Conservation (phyloP, 164 flowering plant species). For the Sedum album region DNA sequence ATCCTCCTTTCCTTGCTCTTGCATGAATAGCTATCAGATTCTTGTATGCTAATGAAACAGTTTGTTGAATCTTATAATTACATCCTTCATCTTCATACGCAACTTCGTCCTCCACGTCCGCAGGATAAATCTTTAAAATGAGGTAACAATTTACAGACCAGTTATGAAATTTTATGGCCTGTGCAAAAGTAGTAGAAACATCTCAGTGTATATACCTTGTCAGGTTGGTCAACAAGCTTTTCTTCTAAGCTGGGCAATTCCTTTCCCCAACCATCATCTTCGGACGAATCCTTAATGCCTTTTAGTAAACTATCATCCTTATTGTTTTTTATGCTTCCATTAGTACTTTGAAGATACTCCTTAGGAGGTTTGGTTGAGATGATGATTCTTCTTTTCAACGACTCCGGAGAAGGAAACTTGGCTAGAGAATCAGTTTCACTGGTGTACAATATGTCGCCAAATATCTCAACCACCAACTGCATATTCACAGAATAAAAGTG, state of each 20-base stretch:
- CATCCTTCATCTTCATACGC: slow-evolving; percentile 28
- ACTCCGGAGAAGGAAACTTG: slow-evolving; percentile 61
- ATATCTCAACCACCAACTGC: slow-evolving; percentile 59
- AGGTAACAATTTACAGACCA: background rate
- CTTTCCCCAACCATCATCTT: slow-evolving; percentile 46
- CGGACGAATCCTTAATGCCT: slow-evolving; percentile 19
- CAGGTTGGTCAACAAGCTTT: background rate
- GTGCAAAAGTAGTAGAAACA: background rate
- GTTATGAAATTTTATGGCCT: background rate
- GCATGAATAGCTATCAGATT: slow-evolving; percentile 65
- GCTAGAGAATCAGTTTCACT: slow-evolving; percentile 46
- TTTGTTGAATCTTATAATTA: slow-evolving; percentile 13
- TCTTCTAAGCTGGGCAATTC: slow-evolving; percentile 27
- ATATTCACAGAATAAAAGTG: background rate
- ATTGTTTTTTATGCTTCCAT: slow-evolving; percentile 19
- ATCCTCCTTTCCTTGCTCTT: slow-evolving; percentile 61
- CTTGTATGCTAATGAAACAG: slow-evolving; percentile 40
- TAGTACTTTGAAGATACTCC: slow-evolving; percentile 49
- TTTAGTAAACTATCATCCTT: slow-evolving; percentile 19
- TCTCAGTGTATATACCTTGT: background rate
- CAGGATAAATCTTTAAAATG: background rate
- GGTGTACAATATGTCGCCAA: slow-evolving; percentile 46
- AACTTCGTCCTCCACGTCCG: slow-evolving; percentile 25
- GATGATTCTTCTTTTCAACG: slow-evolving; percentile 42
- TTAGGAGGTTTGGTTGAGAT: slow-evolving; percentile 78